These are phyloP conservation scores for Polyplosphaeria fusca DNA, from an alignment of 495 filamentous ascomycete genomes.

Conservation along the genomic window DNA sequence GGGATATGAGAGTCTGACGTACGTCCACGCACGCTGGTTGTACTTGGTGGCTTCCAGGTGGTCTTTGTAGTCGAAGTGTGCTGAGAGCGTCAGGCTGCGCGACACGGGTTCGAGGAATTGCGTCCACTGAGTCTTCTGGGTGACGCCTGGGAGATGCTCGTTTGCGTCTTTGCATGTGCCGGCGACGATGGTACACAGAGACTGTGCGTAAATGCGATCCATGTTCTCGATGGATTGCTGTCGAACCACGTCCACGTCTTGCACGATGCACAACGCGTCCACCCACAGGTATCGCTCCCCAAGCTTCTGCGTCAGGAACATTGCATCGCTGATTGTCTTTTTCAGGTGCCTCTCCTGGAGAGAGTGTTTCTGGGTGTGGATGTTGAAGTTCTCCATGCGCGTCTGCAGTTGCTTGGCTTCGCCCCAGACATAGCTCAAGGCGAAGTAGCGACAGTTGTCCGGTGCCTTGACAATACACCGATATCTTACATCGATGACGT, in stretches of 20 bases:
- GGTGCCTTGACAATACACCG: background rate
- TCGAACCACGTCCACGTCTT: constrained; percentile 11
- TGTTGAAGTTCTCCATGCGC: background rate
- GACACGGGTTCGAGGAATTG: constrained; percentile 2
- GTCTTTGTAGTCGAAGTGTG: constrained; percentile 9
- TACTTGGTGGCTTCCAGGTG: constrained; percentile 5
- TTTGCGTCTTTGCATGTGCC: background rate
- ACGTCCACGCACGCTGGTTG: constrained; percentile 23
- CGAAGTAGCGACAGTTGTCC: background rate
- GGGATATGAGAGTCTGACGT: constrained; percentile 1
- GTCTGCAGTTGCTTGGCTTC: background rate
- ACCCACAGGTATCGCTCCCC: constrained; percentile 25
- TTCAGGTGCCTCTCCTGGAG: background rate
- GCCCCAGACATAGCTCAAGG: constrained; percentile 2
- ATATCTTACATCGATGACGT: background rate
- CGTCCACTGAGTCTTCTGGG: background rate
- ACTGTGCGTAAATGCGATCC: constrained; percentile 17
- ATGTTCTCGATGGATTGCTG: constrained; percentile 18
- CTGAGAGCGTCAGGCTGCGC: background rate
- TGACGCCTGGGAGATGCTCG: constrained; percentile 14
- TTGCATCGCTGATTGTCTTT: background rate
- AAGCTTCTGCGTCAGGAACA: background rate
- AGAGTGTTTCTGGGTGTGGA: background rate
- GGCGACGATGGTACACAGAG: constrained; percentile 26
- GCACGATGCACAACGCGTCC: constrained; percentile 27